These are phyloP conservation scores for Podospora anserina DNA, from an alignment of 495 filamentous ascomycete species.

Conservation along the genomic window DNA sequence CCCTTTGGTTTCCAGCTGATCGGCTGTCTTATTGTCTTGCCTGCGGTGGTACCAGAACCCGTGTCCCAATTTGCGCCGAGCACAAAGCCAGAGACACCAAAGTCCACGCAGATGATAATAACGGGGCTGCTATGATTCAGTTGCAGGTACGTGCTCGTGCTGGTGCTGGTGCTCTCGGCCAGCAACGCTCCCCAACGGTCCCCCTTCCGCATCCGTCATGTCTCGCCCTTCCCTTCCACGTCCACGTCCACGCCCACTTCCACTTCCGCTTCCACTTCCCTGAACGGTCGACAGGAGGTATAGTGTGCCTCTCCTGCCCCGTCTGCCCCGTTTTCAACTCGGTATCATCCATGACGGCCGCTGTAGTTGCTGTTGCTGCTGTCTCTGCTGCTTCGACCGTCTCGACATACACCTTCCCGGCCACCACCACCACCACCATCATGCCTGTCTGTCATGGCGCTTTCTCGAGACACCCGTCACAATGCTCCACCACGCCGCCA, in stretches of 20 bases:
- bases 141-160: conserved; percentile 30
- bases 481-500: conserved; percentile 20
- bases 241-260: conserved; percentile 9
- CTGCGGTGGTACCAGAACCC: conserved; percentile 1
- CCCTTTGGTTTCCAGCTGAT: too few species aligned
- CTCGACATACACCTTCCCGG: conserved; percentile 1
- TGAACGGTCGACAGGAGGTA: not conserved
- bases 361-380: too few species aligned
- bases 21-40: not conserved
- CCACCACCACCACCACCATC: conserved; percentile 19
- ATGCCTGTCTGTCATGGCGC: conserved; percentile 35
- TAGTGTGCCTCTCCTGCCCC: not conserved
- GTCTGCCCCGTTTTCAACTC: not conserved
- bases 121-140: conserved; percentile 33
- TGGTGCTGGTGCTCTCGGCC: not conserved
- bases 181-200: not conserved
- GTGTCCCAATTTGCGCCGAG: conserved; percentile 5
- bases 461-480: conserved; percentile 25
- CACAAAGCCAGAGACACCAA: conserved; percentile 14
- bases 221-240: conserved; percentile 10
- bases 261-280: not conserved
- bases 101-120: conserved; percentile 19
- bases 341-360: not conserved
- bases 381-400: not conserved
- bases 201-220: conserved; percentile 20